A percentile compares a stretch with the other conserved stretches of the same genome.
phyloP scores from a whole-genome alignment of 441 rosid genomes.

The Populus tomentosa region DNA sequence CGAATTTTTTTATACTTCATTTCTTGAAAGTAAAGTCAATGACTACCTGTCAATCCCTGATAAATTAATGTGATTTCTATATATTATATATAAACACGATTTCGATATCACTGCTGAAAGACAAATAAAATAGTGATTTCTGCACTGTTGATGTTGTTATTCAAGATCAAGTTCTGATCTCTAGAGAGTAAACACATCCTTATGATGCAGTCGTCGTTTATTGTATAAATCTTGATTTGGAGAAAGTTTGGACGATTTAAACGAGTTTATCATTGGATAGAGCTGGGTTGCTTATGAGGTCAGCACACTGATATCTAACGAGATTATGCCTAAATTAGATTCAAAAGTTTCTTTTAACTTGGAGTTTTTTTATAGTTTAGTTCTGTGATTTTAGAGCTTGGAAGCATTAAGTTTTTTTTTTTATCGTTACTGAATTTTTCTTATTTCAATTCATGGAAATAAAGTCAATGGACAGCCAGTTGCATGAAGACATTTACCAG shows the following conservation, averaged over 20 bases:
- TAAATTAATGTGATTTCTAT: too few species aligned
- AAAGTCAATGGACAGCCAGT: background rate
- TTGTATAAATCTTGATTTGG: background rate
- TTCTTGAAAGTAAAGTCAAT: too few species aligned
- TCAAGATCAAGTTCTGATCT: too few species aligned
- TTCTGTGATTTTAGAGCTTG: background rate
- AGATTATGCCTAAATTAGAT: background rate
- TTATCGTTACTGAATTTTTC: too few species aligned
- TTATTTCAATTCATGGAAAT: background rate
- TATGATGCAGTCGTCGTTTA: too few species aligned
- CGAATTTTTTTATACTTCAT: too few species aligned
- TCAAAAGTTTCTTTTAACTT: background rate
- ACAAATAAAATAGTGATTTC: too few species aligned
- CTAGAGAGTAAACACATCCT: too few species aligned
- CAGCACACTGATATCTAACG: background rate
- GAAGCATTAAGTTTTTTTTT: background rate
- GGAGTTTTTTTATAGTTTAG: background rate
- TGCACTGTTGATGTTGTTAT: too few species aligned
- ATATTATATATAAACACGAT: too few species aligned
- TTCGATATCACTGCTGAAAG: too few species aligned
- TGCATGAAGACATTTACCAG: background rate
- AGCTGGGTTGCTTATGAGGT: background rate
- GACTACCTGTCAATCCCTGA: too few species aligned
- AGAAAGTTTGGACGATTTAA: background rate
- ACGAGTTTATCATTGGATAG: background rate